Base-by-base conservation (phyloP, 2,329 filamentous ascomycete genomes). In the Clarireedia hainanense region DNA sequence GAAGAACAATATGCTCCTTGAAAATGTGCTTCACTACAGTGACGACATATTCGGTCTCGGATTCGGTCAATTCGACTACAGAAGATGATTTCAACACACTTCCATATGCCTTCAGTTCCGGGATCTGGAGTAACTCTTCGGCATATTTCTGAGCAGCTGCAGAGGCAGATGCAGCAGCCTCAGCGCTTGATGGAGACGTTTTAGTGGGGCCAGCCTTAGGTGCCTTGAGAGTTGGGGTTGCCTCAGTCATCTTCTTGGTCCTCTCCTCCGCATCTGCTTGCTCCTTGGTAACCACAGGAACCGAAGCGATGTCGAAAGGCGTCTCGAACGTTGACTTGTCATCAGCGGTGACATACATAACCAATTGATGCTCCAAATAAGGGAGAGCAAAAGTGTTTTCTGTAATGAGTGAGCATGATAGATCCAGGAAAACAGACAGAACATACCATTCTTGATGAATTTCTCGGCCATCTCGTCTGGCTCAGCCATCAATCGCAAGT, bases 11-110 rank as follows among this genome's bases (percentile, higher is more conserved):
- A 69, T 97, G 89, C 70, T 96, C 89, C 75, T 95, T 95, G 84
- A 96, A 99, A 67, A 99, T 84, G 70, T 99, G 94, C 78, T 99
- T 99, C 73, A 96, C 82, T 23, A 94, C 85, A 37, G 81, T 85
- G 58, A 99, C 94, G 50, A 96, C 91, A 66, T 99, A 99, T 73
- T 99, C 94, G 20, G 92, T 97, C 74, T 97, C 94, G 52, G 90
- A 89, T 72, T 99, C 94, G 17, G 94, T 97, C 60, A 99, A 84
- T 73, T 96, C 92, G 63, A 95, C 83, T 50, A 88, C 75, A 26
- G 83, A 74, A 57, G 90, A 95, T 45, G 91, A 96, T 76, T 96
- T 97, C 76, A 99, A 87, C 12, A 97, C 83, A 62, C 80, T 80
- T 65, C 94, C 94, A 71, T 96, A 96, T 62, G 87, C 84, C 69